Evolutionary conservation across 2,329 filamentous ascomycete species (phyloP).

Genomic region (Epichloe gansuensis): DNA sequence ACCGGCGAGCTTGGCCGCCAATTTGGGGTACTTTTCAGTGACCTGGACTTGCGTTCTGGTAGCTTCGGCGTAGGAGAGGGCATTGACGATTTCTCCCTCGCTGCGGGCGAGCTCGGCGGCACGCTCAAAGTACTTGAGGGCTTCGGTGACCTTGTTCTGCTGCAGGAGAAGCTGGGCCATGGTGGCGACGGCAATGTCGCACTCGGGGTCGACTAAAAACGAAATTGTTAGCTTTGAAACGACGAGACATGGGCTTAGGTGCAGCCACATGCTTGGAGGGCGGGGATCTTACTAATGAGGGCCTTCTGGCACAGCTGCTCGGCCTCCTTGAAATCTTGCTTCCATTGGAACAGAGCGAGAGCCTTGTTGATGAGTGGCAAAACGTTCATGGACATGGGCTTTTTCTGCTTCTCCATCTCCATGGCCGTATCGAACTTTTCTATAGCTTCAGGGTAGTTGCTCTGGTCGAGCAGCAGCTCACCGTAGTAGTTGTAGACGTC

Average conservation of each 20-base stretch:
- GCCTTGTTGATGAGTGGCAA: slow-evolving; percentile 98
- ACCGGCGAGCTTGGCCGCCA: slow-evolving; percentile 53
- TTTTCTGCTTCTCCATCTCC: slow-evolving; percentile 91
- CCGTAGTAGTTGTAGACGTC: slow-evolving; percentile 99
- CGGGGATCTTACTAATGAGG: slow-evolving; percentile 65
- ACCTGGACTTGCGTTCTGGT: slow-evolving; percentile 92
- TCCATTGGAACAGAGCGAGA: slow-evolving; percentile 94
- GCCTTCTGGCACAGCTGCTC: slow-evolving; percentile 97
- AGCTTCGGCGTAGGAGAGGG: slow-evolving; percentile 91
- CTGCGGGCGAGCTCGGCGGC: slow-evolving; percentile 90
- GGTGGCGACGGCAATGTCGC: slow-evolving; percentile 95
- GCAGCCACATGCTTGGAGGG: not conserved
- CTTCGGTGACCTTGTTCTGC: slow-evolving; percentile 92
- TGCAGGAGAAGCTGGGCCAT: slow-evolving; percentile 97
- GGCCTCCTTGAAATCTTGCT: slow-evolving; percentile 87
- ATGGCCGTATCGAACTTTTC: slow-evolving; percentile 98
- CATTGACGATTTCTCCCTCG: slow-evolving; percentile 91
- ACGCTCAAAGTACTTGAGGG: slow-evolving; percentile 92
- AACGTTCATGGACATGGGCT: slow-evolving; percentile 94
- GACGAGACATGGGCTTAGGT: not conserved
- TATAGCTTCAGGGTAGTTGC: slow-evolving; percentile 88
- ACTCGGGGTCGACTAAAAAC: slow-evolving; percentile 79
- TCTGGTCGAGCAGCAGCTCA: slow-evolving; percentile 90
- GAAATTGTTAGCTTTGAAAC: not conserved
- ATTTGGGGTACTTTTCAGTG: slow-evolving; percentile 73